Conservation (phyloP, 805 yeast genomes). For the Tetrapisispora taiwanensis region DNA sequence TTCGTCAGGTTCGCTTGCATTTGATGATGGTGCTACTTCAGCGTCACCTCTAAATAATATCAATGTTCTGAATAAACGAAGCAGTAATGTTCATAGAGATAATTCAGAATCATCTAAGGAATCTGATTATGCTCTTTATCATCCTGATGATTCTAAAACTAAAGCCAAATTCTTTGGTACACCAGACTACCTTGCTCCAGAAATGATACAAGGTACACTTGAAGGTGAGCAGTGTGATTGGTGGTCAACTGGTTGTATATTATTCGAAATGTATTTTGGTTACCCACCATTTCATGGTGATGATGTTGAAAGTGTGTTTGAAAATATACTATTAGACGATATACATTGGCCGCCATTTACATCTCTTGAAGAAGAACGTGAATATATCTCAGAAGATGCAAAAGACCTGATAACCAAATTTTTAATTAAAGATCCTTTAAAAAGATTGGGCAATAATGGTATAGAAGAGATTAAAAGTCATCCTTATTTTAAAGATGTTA, state of each 20-base stretch:
- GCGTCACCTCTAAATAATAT: conserved; percentile 7
- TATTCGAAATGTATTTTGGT: conserved; percentile 86
- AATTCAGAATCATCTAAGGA: conserved; percentile 8
- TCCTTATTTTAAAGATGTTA: conserved; percentile 59
- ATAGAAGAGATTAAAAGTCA: conserved; percentile 71
- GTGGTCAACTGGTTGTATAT: conserved; percentile 97
- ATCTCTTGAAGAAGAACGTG: conserved; percentile 40
- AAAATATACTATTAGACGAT: conserved; percentile 60
- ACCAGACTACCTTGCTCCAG: conserved; percentile 96
- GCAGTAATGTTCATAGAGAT: conserved; percentile 31
- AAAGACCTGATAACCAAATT: conserved; percentile 61
- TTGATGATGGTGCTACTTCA: conserved; percentile 3
- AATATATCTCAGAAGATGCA: conserved; percentile 54
- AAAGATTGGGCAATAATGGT: conserved; percentile 71
- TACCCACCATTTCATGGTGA: conserved; percentile 89
- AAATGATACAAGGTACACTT: conserved; percentile 74
- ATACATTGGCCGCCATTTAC: conserved; percentile 78
- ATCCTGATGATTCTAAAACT: conserved; percentile 50
- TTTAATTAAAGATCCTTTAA: conserved; percentile 50
- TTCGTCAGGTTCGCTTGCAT: conserved; percentile 23
- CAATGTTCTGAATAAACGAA: conserved; percentile 3
- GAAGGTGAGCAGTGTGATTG: conserved; percentile 65
- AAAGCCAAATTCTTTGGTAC: conserved; percentile 78
- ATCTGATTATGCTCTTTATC: conserved; percentile 54
- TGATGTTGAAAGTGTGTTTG: conserved; percentile 71